Base-by-base conservation (phyloP, 2,329 filamentous ascomycete species). In the Graphium sp. region DNA sequence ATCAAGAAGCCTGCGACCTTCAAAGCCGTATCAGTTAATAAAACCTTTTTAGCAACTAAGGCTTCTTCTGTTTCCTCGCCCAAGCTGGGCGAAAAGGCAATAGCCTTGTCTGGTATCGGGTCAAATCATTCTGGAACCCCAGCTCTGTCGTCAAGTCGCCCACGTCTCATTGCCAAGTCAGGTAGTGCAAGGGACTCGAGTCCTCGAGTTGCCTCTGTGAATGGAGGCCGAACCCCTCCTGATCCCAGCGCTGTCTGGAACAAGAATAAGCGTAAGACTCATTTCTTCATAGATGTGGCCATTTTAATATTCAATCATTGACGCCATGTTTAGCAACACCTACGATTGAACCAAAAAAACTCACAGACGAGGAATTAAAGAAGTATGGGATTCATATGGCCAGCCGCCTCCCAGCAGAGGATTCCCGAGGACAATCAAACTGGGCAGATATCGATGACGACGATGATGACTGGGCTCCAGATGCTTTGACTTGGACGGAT, bases 401-500 rank as follows among this genome's bases (percentile, higher is more conserved):
- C 32, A 82, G 67, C 41, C 74, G 82, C 40, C 56, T 89, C 32
- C 75, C 82, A 37, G 66, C 77, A 28, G 79, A 87, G 38, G 79
- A 84, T 45, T 51, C 61, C 30, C 69, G 70, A 33, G 79, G 79
- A 34, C 77, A 84, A 41, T 72, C 75, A 18, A 87, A 85, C 47
- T 91, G 82, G 82, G 82, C 81, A 15, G 82, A 91, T 44, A 85
- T 87, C 34, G 82, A 89, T 35, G 82, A 89, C 33, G 81, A 89
- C 37, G 79, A 85, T 42, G 82, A 89, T 21, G 80, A 87, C 43
- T 87, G 81, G 78, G 77, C 74, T 10, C 81, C 81, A 2, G 80
- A 89, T 37, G 72, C 77, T 29, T 83, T 89, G 38, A 80, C 80
- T 34, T 91, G 82, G 82, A 80, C 79, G 44, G 82, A 91, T 48